Percentiles rank a stretch among this genome's conserved stretches.
Conservation (phyloP, 208 protist genomes). For the Trypanosomatidae sp. region DNA sequence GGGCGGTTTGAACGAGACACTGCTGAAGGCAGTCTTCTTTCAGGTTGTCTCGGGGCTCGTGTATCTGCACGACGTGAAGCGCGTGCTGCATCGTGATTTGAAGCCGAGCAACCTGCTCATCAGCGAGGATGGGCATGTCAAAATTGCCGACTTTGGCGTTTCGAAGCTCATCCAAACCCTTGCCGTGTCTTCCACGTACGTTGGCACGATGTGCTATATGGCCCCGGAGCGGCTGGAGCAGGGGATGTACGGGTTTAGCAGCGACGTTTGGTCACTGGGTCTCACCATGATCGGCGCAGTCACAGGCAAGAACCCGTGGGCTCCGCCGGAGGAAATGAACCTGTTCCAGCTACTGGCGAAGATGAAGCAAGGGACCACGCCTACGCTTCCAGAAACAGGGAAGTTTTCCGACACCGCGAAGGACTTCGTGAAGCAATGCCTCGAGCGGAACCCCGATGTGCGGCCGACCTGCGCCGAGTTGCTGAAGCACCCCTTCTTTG, state of each 20-base stretch:
- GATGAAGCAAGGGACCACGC: conserved; percentile 75
- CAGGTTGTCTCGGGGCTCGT: conserved; percentile 84
- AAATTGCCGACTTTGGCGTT: conserved; percentile 95
- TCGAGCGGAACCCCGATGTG: conserved; percentile 70
- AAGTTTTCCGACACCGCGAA: conserved; percentile 65
- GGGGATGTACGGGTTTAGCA: conserved; percentile 89
- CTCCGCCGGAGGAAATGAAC: conserved; percentile 86
- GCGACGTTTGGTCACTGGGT: conserved; percentile 93
- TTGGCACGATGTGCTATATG: conserved; percentile 96
- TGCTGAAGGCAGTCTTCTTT: conserved; percentile 83
- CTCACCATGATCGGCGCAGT: conserved; percentile 86
- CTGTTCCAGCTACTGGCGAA: conserved; percentile 83
- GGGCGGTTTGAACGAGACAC: conserved; percentile 77
- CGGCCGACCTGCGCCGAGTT: conserved; percentile 68
- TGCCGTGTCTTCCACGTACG: conserved; percentile 88
- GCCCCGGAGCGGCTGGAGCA: conserved; percentile 91
- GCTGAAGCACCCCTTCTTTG: conserved; percentile 82
- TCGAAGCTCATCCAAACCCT: conserved; percentile 89
- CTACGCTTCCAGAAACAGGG: conserved; percentile 57
- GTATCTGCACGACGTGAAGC: conserved; percentile 86
- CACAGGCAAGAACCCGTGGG: conserved; percentile 86
- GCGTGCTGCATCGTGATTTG: conserved; percentile 95
- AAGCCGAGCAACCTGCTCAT: conserved; percentile 98
- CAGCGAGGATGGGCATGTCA: conserved; percentile 86
- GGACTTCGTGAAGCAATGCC: conserved; percentile 78